These are phyloP conservation scores for Pseudisothecium myosuroides DNA, from an alignment of 225 moss, liverwort and hornwort species.

Conservation along the genomic window DNA sequence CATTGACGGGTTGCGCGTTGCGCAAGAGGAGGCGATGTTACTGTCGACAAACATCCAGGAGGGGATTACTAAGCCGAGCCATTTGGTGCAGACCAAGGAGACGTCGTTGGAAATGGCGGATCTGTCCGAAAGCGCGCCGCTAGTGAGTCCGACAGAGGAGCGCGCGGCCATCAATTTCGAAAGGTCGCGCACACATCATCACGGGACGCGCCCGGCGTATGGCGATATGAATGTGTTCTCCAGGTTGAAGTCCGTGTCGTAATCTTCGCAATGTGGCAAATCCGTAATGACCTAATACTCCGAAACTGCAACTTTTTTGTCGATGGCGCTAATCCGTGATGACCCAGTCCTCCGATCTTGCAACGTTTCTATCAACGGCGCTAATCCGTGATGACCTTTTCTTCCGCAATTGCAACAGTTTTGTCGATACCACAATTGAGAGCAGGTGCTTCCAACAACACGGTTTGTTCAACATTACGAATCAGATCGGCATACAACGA, in stretches of 20 bases:
- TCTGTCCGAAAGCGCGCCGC: background rate
- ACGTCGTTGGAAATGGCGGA: background rate
- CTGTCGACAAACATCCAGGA: background rate
- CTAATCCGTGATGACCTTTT: background rate
- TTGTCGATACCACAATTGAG: background rate
- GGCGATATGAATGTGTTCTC: slow-evolving; percentile 1
- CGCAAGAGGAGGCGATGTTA: background rate
- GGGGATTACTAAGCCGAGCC: background rate
- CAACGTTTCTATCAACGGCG: background rate
- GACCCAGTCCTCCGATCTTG: background rate
- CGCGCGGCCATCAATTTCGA: background rate
- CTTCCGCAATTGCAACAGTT: background rate
- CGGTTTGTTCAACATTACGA: background rate
- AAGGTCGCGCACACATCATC: slow-evolving; percentile 1
- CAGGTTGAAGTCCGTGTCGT: slow-evolving; percentile 4
- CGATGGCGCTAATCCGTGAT: background rate
- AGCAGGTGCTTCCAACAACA: background rate
- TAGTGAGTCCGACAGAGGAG: background rate
- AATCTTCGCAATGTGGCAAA: background rate
- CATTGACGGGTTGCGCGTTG: background rate
- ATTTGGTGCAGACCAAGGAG: background rate
- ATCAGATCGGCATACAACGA: background rate
- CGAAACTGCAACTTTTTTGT: background rate
- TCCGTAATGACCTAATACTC: background rate
- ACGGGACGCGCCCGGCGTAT: background rate